These are phyloP conservation scores for Croton laevigatus DNA, from an alignment of 441 rosid genomes.

Conservation along the genomic window DNA sequence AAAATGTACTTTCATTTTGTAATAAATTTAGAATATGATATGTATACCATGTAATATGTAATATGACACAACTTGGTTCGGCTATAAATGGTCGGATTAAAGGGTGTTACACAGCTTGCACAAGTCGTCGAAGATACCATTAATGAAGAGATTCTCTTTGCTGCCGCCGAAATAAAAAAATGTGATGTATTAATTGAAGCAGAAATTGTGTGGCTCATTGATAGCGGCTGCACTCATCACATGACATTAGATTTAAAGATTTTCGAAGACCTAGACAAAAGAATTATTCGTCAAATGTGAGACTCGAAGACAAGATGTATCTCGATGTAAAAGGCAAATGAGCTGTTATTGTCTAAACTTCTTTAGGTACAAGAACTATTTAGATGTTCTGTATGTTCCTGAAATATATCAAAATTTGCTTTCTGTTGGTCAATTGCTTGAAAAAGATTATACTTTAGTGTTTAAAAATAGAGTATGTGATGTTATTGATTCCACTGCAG, in stretches of 20 bases:
- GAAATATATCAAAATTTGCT: background rate
- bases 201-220: background rate
- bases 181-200: background rate
- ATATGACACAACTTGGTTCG: no score
- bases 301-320: background rate
- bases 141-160: background rate
- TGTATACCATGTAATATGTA: no score
- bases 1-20: no score
- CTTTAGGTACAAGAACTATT: background rate
- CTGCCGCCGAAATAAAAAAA: background rate
- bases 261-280: background rate
- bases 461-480: background rate
- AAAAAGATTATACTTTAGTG: background rate
- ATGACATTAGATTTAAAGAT: background rate
- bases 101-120: background rate
- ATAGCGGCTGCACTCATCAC: background rate
- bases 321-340: background rate
- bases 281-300: background rate
- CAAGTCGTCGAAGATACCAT: background rate
- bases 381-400: background rate
- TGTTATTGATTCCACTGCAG: background rate
- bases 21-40: no score
- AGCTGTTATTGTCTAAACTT: background rate
- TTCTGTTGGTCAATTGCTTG: background rate
- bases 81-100: no score